Evolutionary conservation across 176 grass and related monocot genomes (phyloP).

Genomic region (Oryza rufipogon): DNA sequence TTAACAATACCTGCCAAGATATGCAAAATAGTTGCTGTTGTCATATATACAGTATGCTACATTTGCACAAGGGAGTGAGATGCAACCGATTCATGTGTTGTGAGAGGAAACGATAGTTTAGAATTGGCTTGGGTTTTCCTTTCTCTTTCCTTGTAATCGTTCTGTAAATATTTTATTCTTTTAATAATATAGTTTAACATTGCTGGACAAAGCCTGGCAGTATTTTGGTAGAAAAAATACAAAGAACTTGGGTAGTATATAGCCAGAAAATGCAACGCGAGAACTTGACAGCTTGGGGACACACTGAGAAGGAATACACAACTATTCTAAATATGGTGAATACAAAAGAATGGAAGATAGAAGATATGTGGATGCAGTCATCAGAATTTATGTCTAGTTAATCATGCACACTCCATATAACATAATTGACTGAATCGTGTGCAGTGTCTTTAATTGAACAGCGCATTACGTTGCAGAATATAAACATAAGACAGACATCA

Average conservation of each 20-base stretch:
- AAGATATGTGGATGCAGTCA: not conserved
- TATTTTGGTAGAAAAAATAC: no score
- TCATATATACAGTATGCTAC: conserved; percentile 13
- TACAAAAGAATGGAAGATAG: not conserved
- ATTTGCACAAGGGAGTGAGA: not conserved
- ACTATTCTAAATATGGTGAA: no score
- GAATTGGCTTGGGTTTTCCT: no score
- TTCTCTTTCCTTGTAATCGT: no score
- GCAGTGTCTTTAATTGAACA: not conserved
- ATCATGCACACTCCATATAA: not conserved
- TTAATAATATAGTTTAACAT: no score
- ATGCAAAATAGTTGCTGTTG: conserved; percentile 9
- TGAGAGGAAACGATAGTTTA: not conserved
- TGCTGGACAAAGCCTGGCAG: no score
- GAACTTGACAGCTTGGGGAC: no score
- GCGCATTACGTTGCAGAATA: not conserved
- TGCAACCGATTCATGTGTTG: not conserved
- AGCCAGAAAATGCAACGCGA: no score
- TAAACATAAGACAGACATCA: not conserved
- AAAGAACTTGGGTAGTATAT: no score
- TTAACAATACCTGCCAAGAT: conserved; percentile 43
- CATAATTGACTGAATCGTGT: not conserved
- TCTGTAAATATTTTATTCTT: no score
- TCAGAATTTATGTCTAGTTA: not conserved
- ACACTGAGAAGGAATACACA: no score